Evolutionary conservation across 495 filamentous ascomycete genomes (phyloP), one percentile per base, ranked within the genome.

Genomic region (Usnea hakonensis): DNA sequence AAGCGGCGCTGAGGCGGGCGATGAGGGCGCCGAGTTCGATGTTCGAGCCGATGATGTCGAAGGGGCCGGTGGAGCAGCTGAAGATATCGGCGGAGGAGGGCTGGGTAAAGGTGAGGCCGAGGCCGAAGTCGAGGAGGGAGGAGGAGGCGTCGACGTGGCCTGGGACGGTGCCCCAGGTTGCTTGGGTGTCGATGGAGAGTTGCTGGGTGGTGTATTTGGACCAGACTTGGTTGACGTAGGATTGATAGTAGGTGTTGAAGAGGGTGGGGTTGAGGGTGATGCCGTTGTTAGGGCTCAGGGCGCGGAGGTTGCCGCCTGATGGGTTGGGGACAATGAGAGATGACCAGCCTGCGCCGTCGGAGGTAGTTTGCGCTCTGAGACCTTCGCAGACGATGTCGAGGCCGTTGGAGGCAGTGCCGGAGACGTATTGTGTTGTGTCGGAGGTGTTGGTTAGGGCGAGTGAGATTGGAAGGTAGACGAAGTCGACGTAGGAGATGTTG

Each of bases 71-170:
- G 65, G 78, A 84, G 76, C 87, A 89, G 63, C 76, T 80, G 74
- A 90, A 89, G 65, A 91, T 85, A 66, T 90, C 88, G 16, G 67
- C 71, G 0, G 83, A 78, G 26, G 75, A 72, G 1, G 88, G 88
- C 66, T 82, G 75, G 5, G 67, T n/a, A n/a, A n/a, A n/a, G n/a
- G n/a, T n/a, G 67, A 75, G n/a, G n/a, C n/a, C n/a, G n/a, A n/a
- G n/a, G n/a, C n/a, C n/a, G n/a, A n/a, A n/a, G n/a, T n/a, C n/a
- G n/a, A n/a, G n/a, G 23, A 90, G 75, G 13, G 73, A 52, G 35
- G 68, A 71, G 60, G 79, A 77, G 2, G 58, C 32, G 21, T 54
- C 37, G 21, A 88, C 81, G 5, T 70, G 75, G 28, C 80, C 88
- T 10, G 70, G 70, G 11, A 88, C 67, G 40, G 75, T 76, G 7